These are phyloP conservation scores for Imleria badia DNA, from an alignment of 768 basidiomycete species.

Conservation along the genomic window DNA sequence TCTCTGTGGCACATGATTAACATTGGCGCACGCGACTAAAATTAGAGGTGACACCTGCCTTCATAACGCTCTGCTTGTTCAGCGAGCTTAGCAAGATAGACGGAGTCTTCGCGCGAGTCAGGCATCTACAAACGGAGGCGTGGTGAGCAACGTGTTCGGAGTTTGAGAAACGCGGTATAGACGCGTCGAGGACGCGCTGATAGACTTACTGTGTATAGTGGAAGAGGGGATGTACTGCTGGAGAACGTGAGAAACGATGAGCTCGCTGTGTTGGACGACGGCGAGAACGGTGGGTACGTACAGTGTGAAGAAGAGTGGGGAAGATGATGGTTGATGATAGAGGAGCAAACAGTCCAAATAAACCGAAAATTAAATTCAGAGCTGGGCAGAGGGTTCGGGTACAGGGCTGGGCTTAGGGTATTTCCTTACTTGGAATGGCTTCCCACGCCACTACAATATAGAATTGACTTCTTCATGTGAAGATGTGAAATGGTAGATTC, in stretches of 20 bases:
- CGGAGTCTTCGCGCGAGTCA: constrained; percentile 88
- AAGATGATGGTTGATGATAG: constrained; percentile 49
- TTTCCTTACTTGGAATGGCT: constrained; percentile 11
- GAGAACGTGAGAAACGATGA: constrained; percentile 29
- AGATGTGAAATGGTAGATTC: constrained; percentile 6
- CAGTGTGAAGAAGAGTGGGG: constrained; percentile 37
- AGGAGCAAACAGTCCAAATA: constrained; percentile 46
- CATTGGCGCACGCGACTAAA: constrained; percentile 15
- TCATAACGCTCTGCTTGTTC: constrained; percentile 99
- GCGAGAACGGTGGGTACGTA: constrained; percentile 38
- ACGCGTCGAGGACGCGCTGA: constrained; percentile 42
- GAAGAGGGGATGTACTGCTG: constrained; percentile 22
- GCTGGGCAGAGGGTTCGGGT: constrained; percentile 72
- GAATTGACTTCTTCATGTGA: constrained; percentile 10
- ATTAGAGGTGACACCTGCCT: constrained; percentile 50
- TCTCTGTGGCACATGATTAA: constrained; percentile 51
- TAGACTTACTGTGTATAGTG: constrained; percentile 41
- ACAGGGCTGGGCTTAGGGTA: constrained; percentile 41
- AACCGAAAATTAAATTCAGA: constrained; percentile 64
- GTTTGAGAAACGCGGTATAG: constrained; percentile 18
- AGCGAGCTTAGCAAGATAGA: constrained; percentile 99
- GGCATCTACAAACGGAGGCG: constrained; percentile 54
- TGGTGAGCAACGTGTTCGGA: constrained; percentile 19
- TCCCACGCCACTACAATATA: constrained; percentile 29
- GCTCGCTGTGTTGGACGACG: constrained; percentile 35